Evolutionary conservation across 805 yeast species (phyloP), one percentile per base, ranked within the genome.

Genomic region (Starmera caribaea): DNA sequence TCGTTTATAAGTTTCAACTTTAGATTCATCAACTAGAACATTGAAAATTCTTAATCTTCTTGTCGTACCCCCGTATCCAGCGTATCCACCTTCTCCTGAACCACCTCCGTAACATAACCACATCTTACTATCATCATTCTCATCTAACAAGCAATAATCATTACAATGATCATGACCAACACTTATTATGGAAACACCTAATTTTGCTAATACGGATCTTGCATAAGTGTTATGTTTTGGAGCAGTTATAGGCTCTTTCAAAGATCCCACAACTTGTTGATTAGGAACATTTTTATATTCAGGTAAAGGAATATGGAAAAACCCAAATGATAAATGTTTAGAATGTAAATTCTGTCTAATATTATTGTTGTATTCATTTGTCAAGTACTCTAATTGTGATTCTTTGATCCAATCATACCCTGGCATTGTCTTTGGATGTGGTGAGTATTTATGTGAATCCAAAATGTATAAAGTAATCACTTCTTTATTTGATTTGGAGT

Each of bases 91-190:
- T 61, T 86, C 94, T 13, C 97, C 98, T 5, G 74, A 71, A 1
- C 79, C 94, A 21, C 98, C 98, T 4, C 96, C 98, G 55, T 87
- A 88, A 54, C 98, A 92, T 29, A 92, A 63, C 95, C 95, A 86
- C 28, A 81, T 60, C 41, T 68, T 45, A 27, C 44, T 38, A 11
- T 46, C 52, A 31, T 31, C 35, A 33, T 21, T 21, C n/a, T 17
- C 57, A 47, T 83, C 82, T 38, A 69, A 60, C 43, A 85, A 61
- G 60, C 98, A 92, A 57, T 74, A 92, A 54, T 92, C 97, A 59
- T 92, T 92, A 50, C 87, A 84, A 58, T 92, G 98, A 54, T 92
- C 98, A 57, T 92, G 98, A 0, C 98, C 98, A 13, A 85, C 95
- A 40, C 81, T 68, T 0, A 79, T 74, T 0, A 85, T 86, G 27